phyloP scores from a whole-genome alignment of 805 yeast species.

The Blastobotrys americana region DNA sequence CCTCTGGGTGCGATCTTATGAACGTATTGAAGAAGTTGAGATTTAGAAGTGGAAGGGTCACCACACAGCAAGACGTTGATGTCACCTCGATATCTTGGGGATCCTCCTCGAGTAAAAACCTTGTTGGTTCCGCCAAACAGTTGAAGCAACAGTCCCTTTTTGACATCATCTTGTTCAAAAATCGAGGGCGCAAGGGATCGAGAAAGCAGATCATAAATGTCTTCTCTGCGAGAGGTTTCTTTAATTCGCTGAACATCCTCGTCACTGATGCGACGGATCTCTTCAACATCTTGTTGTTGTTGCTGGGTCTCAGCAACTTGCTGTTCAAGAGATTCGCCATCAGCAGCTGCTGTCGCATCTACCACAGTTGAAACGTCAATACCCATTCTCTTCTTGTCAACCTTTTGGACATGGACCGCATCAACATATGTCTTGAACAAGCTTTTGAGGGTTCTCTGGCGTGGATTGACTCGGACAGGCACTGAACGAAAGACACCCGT shows the following conservation, averaged over 20 bases:
- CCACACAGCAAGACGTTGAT: slow-evolving; percentile 89
- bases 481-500: slow-evolving; percentile 92
- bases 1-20: slow-evolving; percentile 98
- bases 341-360: slow-evolving; percentile 10
- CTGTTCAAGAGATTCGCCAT: slow-evolving; percentile 21
- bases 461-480: slow-evolving; percentile 81
- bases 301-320: slow-evolving; percentile 44
- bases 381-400: slow-evolving; percentile 74
- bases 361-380: slow-evolving; percentile 63
- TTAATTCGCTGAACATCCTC: slow-evolving; percentile 63
- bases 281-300: slow-evolving; percentile 68
- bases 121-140: slow-evolving; percentile 95
- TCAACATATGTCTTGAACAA: slow-evolving; percentile 90
- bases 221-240: slow-evolving; percentile 58
- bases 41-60: slow-evolving; percentile 96
- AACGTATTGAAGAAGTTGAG: slow-evolving; percentile 88
- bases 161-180: slow-evolving; percentile 92
- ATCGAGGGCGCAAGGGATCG: slow-evolving; percentile 96
- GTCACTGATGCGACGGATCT: slow-evolving; percentile 57
- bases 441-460: slow-evolving; percentile 74
- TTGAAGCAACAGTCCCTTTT: slow-evolving; percentile 88
- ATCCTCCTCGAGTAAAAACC: slow-evolving; percentile 78
- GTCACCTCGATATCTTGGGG: slow-evolving; percentile 83
- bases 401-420: slow-evolving; percentile 85
- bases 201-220: slow-evolving; percentile 77